Percentiles rank a stretch among this genome's conserved stretches.
Evolutionary conservation across 2,329 filamentous ascomycete genomes (phyloP).

Genomic region (Talaromyces sp.): DNA sequence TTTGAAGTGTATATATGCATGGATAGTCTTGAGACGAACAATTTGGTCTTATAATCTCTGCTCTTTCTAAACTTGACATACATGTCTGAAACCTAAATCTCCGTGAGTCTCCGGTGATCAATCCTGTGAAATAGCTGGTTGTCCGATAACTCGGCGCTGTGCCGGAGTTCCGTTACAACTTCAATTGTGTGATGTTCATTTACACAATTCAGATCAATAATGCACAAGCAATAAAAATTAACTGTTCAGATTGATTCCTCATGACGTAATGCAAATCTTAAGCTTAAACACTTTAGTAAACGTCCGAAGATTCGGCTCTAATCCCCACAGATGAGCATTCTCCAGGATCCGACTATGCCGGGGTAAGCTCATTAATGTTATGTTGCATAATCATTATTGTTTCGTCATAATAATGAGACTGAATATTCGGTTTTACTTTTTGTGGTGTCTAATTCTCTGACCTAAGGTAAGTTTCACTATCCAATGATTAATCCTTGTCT

Average conservation of each 20-base stretch:
- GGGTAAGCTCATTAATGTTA: neutral
- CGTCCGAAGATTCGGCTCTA: neutral
- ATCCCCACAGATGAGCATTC: neutral
- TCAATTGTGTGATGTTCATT: neutral
- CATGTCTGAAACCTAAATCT: neutral
- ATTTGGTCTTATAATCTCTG: neutral
- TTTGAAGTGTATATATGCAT: neutral
- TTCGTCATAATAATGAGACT: too few species aligned
- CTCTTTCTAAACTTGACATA: neutral
- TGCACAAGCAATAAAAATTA: neutral
- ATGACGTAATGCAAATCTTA: neutral
- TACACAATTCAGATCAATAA: neutral
- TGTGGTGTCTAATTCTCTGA: neutral
- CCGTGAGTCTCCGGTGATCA: neutral
- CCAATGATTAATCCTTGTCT: neutral
- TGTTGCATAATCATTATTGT: neutral
- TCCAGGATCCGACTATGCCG: neutral
- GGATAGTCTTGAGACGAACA: neutral
- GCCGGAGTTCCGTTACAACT: neutral
- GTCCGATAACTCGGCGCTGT: neutral
- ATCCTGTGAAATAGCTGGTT: neutral
- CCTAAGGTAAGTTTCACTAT: neutral
- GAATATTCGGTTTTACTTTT: too few species aligned
- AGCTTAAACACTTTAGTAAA: neutral
- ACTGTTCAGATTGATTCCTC: neutral